Conservation (phyloP, 768 basidiomycete species). For the Phylloporus sp. region DNA sequence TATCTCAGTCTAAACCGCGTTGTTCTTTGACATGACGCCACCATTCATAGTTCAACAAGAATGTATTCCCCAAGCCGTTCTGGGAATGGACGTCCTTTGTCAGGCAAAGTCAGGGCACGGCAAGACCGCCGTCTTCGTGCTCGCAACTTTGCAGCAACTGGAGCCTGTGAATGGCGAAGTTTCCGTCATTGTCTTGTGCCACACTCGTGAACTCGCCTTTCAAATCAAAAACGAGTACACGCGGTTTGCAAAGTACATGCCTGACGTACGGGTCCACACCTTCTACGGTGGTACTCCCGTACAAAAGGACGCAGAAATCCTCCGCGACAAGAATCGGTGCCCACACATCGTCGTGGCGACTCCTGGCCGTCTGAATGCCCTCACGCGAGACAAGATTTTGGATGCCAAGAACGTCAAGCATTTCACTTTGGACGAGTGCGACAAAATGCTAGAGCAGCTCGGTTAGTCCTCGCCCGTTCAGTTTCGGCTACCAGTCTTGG, state of each 20-base stretch:
- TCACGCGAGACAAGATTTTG: constrained; percentile 91
- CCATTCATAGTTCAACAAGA: constrained; percentile 86
- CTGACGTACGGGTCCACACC: constrained; percentile 93
- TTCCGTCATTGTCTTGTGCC: constrained; percentile 95
- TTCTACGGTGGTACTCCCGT: constrained; percentile 98
- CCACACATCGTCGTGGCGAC: constrained; percentile 99
- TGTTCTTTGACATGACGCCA: not conserved
- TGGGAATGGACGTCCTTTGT: constrained; percentile 99
- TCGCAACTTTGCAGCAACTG: constrained; percentile 95
- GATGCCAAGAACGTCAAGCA: constrained; percentile 97
- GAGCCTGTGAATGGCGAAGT: constrained; percentile 99
- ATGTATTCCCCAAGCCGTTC: constrained; percentile 98
- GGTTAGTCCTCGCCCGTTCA: constrained; percentile 85
- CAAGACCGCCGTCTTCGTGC: constrained; percentile 98
- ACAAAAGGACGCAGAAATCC: constrained; percentile 86
- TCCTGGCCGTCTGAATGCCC: constrained; percentile 93
- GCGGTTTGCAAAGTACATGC: constrained; percentile 99
- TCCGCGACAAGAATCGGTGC: constrained; percentile 95
- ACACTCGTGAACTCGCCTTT: constrained; percentile 98
- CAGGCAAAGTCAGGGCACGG: constrained; percentile 99
- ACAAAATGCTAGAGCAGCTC: constrained; percentile 99
- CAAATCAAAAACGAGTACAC: constrained; percentile 99
- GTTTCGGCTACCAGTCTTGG: constrained; percentile 55
- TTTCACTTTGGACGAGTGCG: constrained; percentile 99
- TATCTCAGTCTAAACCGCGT: not conserved